Evolutionary conservation across 1,139 yeast genomes (phyloP), one percentile per base, ranked within the genome.

Genomic region (Suhomyces ambrosiae): DNA sequence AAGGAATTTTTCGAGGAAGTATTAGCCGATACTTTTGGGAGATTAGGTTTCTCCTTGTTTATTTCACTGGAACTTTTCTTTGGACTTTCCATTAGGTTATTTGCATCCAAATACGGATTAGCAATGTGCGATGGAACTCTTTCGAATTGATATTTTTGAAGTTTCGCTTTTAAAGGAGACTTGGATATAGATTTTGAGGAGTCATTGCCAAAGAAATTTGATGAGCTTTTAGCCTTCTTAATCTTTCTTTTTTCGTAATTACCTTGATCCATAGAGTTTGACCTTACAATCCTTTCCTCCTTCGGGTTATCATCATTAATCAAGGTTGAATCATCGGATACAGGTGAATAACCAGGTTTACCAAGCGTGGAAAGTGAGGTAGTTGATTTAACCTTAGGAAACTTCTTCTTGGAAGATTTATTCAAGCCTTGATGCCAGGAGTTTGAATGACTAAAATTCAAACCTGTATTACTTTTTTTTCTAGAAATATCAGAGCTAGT

Each of bases 211-310:
- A 47, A 39, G 39, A 68, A 64, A 38, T 65, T 65, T 1, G 63
- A 63, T 1, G 72, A 63, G 39, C 72, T 66, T 45, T 52, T 59
- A 0, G 73, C 69, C 33, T 66, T 65, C 4, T 69, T 55, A 5
- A 66, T 52, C 16, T 35, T 38, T 18, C 27, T 35, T 21, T 37
- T 19, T 5, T 15, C 28, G 10, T 27, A 5, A 19, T 24, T 29
- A 7, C 17, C 26, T 7, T 22, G 12, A 10, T 35, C 39, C 30
- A 27, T 16, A 10, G 30, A 24, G 11, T 24, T 30, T 7, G 27
- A 8, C 24, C 23, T 24, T n/a, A 13, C 24, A 6, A n/a, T 11
- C 9, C 14, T 27, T 3, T 8, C 18, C 10, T 16, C 32, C 14
- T 32, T 35, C 21, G 29, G 24, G 13, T 34, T 40, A 15, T 48